Base-by-base conservation (phyloP, 1,284 basidiomycete genomes). In the Ustilago loliicola region DNA sequence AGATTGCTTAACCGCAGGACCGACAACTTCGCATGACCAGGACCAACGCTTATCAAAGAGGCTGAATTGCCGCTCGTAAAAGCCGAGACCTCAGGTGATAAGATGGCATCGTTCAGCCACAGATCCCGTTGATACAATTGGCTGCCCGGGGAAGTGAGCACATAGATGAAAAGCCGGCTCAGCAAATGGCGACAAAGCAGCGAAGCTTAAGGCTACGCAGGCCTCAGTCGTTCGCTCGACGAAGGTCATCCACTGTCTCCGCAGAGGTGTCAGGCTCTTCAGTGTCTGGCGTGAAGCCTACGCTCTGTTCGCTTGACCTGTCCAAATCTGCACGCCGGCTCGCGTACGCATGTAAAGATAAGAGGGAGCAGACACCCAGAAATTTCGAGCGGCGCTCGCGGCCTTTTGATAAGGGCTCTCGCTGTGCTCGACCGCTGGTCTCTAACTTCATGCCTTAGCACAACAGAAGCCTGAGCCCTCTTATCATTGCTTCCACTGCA, bases 311-410 rank as follows among this genome's bases (percentile, higher is more conserved):
- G 27, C 25, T 50, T n/a, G 27, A 61, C 52, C 65, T 66, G 65
- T 66, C 65, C 57, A 66, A 51, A 52, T 48, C 25, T 51, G 57
- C 64, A n/a, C 25, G 48, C 25, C 48, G 25, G 48, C 15, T 27
- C 48, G 48, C 25, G 8, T 50, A 27, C 27, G 11, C 45, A 15
- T n/a, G 3, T 47, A 6, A 21, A 34, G 47, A 19, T 30, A 73
- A 64, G 67, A 60, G 64, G 25, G 13, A 17, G n/a, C n/a, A 32
- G 10, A 13, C 11, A 67, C 59, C 63, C 63, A 58, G 63, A 19
- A 50, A 50, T 17, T 13, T 29, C 25, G 48, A 50, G 23, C 48
- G 48, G 48, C 27, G 48, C 48, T 50, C 48, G n/a, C 48, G 48
- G 48, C 23, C 13, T 50, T 27, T 13, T 50, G 48, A 50, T 50